Evolutionary conservation across 192 early-diverging fungal genomes (phyloP).

Genomic region (Coemansia sp.): DNA sequence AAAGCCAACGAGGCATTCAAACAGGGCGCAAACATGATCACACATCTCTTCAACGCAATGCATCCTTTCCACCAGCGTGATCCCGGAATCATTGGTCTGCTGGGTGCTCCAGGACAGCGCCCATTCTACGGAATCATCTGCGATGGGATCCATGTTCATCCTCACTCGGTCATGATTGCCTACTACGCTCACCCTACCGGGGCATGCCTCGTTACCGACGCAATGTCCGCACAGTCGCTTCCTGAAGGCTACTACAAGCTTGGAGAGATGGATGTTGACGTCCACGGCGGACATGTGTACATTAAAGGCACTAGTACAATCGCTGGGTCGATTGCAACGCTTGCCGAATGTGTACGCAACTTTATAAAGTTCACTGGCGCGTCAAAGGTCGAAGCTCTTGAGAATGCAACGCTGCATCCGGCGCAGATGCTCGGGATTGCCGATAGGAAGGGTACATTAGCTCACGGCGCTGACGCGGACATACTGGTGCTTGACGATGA

Average conservation of each 20-base stretch:
- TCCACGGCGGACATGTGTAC: slow-evolving; percentile 64
- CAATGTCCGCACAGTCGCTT: slow-evolving; percentile 74
- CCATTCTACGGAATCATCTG: slow-evolving; percentile 85
- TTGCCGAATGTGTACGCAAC: slow-evolving; percentile 75
- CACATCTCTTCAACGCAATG: slow-evolving; percentile 88
- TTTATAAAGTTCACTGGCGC: slow-evolving; percentile 77
- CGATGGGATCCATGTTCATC: slow-evolving; percentile 81
- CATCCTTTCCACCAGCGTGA: slow-evolving; percentile 85
- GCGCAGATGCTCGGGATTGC: slow-evolving; percentile 73
- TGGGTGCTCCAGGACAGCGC: slow-evolving; percentile 60
- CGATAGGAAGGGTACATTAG: slow-evolving; percentile 69
- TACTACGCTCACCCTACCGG: slow-evolving; percentile 79
- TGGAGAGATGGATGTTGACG: slow-evolving; percentile 67
- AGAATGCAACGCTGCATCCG: slow-evolving; percentile 77
- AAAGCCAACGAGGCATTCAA: slow-evolving; percentile 63
- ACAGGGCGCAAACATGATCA: slow-evolving; percentile 70
- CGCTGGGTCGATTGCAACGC: slow-evolving; percentile 68
- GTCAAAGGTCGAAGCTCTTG: slow-evolving; percentile 73
- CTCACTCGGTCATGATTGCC: slow-evolving; percentile 77
- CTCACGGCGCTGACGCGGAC: slow-evolving; percentile 74
- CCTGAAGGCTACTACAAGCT: slow-evolving; percentile 69
- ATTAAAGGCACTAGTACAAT: slow-evolving; percentile 75
- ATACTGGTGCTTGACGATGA: slow-evolving; percentile 68
- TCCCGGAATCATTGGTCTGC: slow-evolving; percentile 75
- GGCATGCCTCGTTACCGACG: slow-evolving; percentile 78